Percentiles rank a stretch among this genome's conserved stretches.
These are phyloP conservation scores for Arachis hypogaea DNA, from an alignment of 306 rosid genomes.

Conservation along the genomic window DNA sequence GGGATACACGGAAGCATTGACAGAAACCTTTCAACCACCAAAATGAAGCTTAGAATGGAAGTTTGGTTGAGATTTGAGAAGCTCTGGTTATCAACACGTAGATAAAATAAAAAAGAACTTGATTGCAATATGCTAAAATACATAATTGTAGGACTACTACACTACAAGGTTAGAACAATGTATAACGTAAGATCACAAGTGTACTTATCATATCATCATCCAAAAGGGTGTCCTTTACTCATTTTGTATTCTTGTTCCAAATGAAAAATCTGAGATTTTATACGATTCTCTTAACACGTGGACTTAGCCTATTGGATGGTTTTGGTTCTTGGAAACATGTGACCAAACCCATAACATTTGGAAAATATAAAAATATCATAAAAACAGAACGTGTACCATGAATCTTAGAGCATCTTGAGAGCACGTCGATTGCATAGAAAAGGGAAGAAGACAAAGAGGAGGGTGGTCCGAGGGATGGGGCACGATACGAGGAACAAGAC, in stretches of 20 bases:
- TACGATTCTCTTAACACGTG: background rate
- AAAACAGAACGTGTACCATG: background rate
- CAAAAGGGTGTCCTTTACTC: background rate
- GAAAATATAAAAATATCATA: background rate
- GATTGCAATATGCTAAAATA: background rate
- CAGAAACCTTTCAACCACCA: constrained; percentile 4
- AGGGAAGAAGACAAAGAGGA: background rate
- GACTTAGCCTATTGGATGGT: background rate
- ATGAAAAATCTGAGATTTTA: background rate
- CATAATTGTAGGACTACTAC: background rate
- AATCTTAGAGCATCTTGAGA: background rate
- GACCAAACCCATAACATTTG: background rate
- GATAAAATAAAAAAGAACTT: background rate
- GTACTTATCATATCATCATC: background rate
- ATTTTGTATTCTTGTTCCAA: background rate
- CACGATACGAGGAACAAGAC: background rate
- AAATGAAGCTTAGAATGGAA: background rate
- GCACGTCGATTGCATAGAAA: background rate
- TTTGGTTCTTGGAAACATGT: background rate
- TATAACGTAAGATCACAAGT: background rate
- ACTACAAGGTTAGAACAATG: background rate
- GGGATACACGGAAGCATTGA: background rate
- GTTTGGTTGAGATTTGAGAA: background rate
- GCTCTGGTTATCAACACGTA: background rate
- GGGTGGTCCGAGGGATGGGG: background rate